phyloP scores from a whole-genome alignment of 208 protist genomes.

The Trypanosoma cruzi region DNA sequence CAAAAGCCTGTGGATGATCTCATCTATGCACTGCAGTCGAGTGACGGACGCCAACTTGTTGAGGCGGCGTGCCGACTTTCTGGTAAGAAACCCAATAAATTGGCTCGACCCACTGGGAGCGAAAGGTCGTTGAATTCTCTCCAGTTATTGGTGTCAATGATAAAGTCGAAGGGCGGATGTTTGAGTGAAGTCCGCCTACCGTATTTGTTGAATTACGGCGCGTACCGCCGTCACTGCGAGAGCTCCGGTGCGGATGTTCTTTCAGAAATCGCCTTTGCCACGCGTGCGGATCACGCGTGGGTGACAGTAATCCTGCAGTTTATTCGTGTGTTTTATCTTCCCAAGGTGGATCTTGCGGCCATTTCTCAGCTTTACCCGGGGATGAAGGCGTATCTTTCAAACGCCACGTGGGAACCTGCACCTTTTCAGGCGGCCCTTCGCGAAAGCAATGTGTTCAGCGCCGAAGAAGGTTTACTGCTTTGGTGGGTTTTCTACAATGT shows the following conservation, averaged over 20 bases:
- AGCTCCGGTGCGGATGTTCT: conserved; percentile 19
- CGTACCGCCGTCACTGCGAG: conserved; percentile 51
- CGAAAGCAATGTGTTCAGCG: conserved; percentile 88
- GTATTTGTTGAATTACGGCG: conserved; percentile 82
- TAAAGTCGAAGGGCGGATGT: conserved; percentile 79
- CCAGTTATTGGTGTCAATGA: conserved; percentile 60
- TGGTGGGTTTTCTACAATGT: conserved; percentile 70
- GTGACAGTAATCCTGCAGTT: conserved; percentile 74
- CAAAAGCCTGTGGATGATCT: conserved; percentile 59
- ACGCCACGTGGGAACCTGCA: conserved; percentile 36
- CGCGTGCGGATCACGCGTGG: conserved; percentile 67
- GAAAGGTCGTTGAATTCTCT: conserved; percentile 30
- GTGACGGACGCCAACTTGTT: conserved; percentile 58
- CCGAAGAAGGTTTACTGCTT: conserved; percentile 84
- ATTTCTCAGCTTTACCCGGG: conserved; percentile 15
- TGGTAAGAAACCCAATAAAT: conserved; percentile 49
- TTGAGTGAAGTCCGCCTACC: conserved; percentile 69
- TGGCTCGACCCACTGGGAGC: conserved; percentile 3
- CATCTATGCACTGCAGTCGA: conserved; percentile 50
- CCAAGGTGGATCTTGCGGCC: conserved; percentile 42
- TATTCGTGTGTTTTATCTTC: conserved; percentile 78
- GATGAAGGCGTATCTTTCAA: conserved; percentile 19
- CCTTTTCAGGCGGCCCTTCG: conserved; percentile 32
- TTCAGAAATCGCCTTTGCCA: conserved; percentile 33
- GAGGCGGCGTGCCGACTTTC: conserved; percentile 70